A percentile compares a stretch with the other conserved stretches of the same genome.
Evolutionary conservation across 2,329 filamentous ascomycete species (phyloP).

Genomic region (Diaporthe vaccinii): DNA sequence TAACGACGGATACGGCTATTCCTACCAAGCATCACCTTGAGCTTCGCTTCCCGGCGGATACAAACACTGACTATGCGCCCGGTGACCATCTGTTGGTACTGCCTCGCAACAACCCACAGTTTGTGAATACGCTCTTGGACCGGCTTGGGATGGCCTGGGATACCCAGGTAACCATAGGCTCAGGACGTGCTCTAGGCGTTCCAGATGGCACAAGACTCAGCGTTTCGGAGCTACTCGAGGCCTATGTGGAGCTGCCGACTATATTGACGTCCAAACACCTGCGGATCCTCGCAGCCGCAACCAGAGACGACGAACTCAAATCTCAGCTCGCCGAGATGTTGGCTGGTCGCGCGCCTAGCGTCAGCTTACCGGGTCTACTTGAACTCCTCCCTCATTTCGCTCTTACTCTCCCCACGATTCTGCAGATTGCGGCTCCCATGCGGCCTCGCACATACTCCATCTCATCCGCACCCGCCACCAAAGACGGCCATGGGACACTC

Average conservation of each 20-base stretch:
- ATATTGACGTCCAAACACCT: not conserved
- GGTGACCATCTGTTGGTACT: slow-evolving; percentile 20
- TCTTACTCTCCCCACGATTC: not conserved
- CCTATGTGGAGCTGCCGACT: slow-evolving; percentile 10
- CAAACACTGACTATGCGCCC: not conserved
- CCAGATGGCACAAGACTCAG: slow-evolving; percentile 8
- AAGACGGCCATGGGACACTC: not conserved
- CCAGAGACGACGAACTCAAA: not conserved
- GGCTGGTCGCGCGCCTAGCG: not conserved
- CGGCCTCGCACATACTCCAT: not conserved
- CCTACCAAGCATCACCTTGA: slow-evolving; percentile 16
- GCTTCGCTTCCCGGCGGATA: not conserved
- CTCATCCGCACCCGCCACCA: not conserved
- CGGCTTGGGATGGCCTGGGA: slow-evolving; percentile 14
- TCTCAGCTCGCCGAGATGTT: not conserved
- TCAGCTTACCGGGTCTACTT: not conserved
- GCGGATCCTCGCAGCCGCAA: not conserved
- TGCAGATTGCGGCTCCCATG: slow-evolving; percentile 4
- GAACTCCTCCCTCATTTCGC: not conserved
- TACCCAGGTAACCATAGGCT: not conserved
- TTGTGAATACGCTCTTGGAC: slow-evolving; percentile 3
- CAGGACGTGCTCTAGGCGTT: not conserved
- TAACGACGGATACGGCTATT: not conserved
- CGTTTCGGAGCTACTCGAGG: slow-evolving; percentile 3
- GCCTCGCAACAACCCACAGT: not conserved